phyloP scores from a whole-genome alignment of 768 basidiomycete genomes.

The Amanita brunnescens region DNA sequence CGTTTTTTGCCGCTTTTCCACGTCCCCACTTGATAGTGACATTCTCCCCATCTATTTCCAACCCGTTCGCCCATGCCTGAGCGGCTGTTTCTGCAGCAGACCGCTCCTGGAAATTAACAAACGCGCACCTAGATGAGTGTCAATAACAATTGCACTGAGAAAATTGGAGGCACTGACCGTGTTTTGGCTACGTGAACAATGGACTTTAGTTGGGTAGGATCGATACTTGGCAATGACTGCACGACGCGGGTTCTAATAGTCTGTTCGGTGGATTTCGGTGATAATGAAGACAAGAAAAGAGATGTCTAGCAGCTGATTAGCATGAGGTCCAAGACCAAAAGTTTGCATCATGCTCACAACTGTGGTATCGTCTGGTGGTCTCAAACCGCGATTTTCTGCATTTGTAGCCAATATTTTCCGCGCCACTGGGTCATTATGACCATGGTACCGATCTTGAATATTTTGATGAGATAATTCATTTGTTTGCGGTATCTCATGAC shows the following conservation, averaged over 20 bases:
- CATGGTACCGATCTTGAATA: constrained; percentile 91
- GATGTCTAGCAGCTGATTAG: constrained; percentile 49
- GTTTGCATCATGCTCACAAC: constrained; percentile 49
- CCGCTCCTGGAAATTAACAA: constrained; percentile 87
- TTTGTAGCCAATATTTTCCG: constrained; percentile 77
- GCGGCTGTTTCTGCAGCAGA: constrained; percentile 81
- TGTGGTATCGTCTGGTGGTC: constrained; percentile 80
- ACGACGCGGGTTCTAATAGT: constrained; percentile 67
- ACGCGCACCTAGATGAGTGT: constrained; percentile 62
- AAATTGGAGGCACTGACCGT: constrained; percentile 32
- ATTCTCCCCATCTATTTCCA: constrained; percentile 75
- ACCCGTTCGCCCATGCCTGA: constrained; percentile 81
- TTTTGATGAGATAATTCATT: constrained; percentile 87
- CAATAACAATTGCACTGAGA: neutral
- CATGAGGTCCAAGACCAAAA: neutral
- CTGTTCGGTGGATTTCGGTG: constrained; percentile 59
- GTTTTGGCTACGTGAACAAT: constrained; percentile 82
- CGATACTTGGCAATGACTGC: constrained; percentile 53
- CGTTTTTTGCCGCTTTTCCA: constrained; percentile 40
- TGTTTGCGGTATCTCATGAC: constrained; percentile 84
- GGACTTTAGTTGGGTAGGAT: constrained; percentile 66
- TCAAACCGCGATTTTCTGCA: constrained; percentile 75
- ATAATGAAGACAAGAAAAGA: constrained; percentile 75
- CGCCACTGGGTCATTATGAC: constrained; percentile 89
- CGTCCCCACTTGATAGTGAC: constrained; percentile 86